Base-by-base conservation (phyloP, 805 yeast species). In the Candida silvatica region DNA sequence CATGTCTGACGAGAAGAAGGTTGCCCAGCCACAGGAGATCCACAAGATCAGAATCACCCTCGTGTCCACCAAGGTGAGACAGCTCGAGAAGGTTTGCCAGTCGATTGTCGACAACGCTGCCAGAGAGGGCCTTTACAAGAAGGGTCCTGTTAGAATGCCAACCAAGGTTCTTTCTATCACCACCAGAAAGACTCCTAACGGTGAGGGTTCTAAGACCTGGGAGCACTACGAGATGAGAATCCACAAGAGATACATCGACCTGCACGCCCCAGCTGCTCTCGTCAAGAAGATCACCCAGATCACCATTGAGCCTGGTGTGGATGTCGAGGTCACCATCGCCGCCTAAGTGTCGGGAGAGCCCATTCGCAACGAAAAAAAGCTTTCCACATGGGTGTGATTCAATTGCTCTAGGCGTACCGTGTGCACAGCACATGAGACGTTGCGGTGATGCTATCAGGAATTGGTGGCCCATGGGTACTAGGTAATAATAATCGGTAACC, bases 121-220 rank as follows among this genome's bases (percentile, higher is more conserved):
- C 67, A 74, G 73, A 66, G 69, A 77, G 71, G 69, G 81, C 59
- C 76, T 88, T 62, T 75, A 71, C 67, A 87, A 86, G 81, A 90
- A 87, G 78, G 99, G 99, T 66, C 98, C 98, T 58, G 95, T 92
- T 64, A 88, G 98, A 84, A 72, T 92, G 75, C 99, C 99, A 77
- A 92, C 98, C 72, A 92, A 88, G 83, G 92, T 83, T 58, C 83
- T 92, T 64, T 86, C 83, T 73, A 77, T 92, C 74, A 77, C 94
- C 74, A 92, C 99, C 84, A 87, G 99, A 85, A 92, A 92, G 88
- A 83, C 98, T 65, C 99, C 99, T 64, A 94, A 94, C 71, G 99
- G 99, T 92, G 97, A 92, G 78, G 99, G 99, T 92, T 92, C 98
- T 59, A 92, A 92, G 90, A 92, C 99, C 61, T 92, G 97, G 97